These are phyloP conservation scores for Raphanus hybrid DNA, from an alignment of 441 rosid genomes.

Conservation along the genomic window DNA sequence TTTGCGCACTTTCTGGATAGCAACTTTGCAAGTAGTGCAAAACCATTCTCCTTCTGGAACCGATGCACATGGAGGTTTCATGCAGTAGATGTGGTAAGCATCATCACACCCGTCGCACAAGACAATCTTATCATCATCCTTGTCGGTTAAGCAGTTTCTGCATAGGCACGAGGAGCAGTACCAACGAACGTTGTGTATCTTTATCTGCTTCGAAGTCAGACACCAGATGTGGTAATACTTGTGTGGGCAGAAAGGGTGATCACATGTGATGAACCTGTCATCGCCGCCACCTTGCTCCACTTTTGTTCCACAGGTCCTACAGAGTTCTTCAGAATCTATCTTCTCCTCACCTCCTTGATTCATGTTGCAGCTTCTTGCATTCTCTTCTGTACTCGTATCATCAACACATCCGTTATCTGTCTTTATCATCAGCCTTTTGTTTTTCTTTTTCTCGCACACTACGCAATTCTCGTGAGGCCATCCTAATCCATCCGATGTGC, in stretches of 20 bases:
- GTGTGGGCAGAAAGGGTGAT: conserved; percentile 62
- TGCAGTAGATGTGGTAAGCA: conserved; percentile 87
- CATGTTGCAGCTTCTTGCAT: conserved; percentile 52
- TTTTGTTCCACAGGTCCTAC: conserved; percentile 66
- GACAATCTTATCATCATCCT: conserved; percentile 77
- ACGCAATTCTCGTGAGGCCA: conserved; percentile 75
- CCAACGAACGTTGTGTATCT: conserved; percentile 67
- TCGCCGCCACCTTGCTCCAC: conserved; percentile 48
- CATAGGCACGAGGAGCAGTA: conserved; percentile 95
- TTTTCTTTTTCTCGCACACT: conserved; percentile 73
- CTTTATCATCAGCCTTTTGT: conserved; percentile 41
- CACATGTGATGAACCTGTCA: conserved; percentile 57
- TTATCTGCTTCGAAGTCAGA: conserved; percentile 66
- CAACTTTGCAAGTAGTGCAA: conserved; percentile 71
- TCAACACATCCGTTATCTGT: conserved; percentile 35
- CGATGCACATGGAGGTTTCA: conserved; percentile 60
- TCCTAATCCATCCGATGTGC: conserved; percentile 63
- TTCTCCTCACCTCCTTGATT: conserved; percentile 45
- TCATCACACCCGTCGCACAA: conserved; percentile 92
- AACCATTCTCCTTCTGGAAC: conserved; percentile 84
- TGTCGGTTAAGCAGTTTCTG: conserved; percentile 70
- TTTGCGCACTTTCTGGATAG: conserved; percentile 57
- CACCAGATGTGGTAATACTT: conserved; percentile 82
- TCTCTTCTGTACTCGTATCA: conserved; percentile 45
- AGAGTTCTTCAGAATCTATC: conserved; percentile 35